Evolutionary conservation across 2,329 filamentous ascomycete species (phyloP), one percentile per base, ranked within the genome.

Genomic region (Penicillium sclerotigenum): DNA sequence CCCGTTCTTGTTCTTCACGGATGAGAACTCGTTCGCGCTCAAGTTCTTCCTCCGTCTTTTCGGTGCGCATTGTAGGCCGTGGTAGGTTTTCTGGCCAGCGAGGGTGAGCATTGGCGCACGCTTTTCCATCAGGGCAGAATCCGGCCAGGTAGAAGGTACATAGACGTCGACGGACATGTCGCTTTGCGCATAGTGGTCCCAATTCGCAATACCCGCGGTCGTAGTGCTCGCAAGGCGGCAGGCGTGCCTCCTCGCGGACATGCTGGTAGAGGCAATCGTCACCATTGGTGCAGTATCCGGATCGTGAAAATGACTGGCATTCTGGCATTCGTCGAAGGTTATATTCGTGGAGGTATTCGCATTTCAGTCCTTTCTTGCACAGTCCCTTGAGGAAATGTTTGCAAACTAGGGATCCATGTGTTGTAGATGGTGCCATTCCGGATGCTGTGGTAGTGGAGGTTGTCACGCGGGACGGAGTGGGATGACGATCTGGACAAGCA

Each of bases 271-370:
- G 80, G 70, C 94, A 99, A 77, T 99, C 94, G 74, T 97, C 93
- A 64, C 93, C 94, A 76, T 97, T 96, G 61, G 89, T 90, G 77
- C 94, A 99, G 73, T 95, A 97, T 54, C 91, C 91, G 71, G 94
- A 96, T 59, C 91, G 85, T 56, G 91, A 87, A 77, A 93, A 97
- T 76, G 96, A 96, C 70, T 96, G 96, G 78, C 94, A 99, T 78
- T 97, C 94, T 60, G 94, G 92, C 91, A 97, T 97, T 75, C 94
- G 92, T 61, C 94, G 87, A 65, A 99, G 83, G 77, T 99, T 97
- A 80, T 97, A 99, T 77, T 97, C 94, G 81, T 99, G 94, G 47
- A 97, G 81, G 69, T 97, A 99, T 79, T 99, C 94, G 85, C 94
- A 99, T 65, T 87, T 85, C 71, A 97, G 88, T 68, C 93, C 94